phyloP scores from a whole-genome alignment of 2,329 filamentous ascomycete species.

The Aphanoascus verrucosus region DNA sequence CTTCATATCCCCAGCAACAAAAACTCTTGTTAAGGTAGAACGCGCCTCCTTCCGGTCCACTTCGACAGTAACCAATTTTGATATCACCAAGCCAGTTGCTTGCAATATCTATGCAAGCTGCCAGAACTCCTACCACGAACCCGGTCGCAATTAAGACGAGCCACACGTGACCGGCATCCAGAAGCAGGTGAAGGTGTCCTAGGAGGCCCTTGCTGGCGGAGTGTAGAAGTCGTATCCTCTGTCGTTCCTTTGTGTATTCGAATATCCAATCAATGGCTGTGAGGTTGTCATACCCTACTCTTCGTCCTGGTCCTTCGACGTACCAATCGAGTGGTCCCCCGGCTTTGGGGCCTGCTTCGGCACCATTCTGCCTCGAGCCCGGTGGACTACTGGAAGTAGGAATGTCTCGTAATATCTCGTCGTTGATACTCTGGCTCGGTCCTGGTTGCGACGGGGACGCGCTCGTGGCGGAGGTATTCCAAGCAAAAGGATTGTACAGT shows the following conservation, averaged over 20 bases:
- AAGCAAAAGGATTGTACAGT: slow-evolving; percentile 31
- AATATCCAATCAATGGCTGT: slow-evolving; percentile 99
- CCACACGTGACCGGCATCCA: slow-evolving; percentile 88
- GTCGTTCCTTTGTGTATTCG: slow-evolving; percentile 92
- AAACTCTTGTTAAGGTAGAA: slow-evolving; percentile 90
- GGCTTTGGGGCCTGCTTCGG: slow-evolving; percentile 29
- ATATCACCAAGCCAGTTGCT: slow-evolving; percentile 90
- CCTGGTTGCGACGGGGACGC: slow-evolving; percentile 6
- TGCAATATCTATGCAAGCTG: slow-evolving; percentile 78
- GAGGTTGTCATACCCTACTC: slow-evolving; percentile 90
- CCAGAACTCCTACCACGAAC: slow-evolving; percentile 69
- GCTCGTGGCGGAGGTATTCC: slow-evolving; percentile 15
- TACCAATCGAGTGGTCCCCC: slow-evolving; percentile 61
- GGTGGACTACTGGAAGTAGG: slow-evolving; percentile 17
- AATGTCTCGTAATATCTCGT: slow-evolving; percentile 17
- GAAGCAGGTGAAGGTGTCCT: slow-evolving; percentile 59
- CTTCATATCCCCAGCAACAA: slow-evolving; percentile 85
- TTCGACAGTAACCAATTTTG: slow-evolving; percentile 79
- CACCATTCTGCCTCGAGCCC: slow-evolving; percentile 21
- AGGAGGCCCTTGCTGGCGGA: slow-evolving; percentile 58
- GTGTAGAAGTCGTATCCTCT: slow-evolving; percentile 67
- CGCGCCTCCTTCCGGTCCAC: slow-evolving; percentile 62
- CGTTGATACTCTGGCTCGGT: slow-evolving; percentile 12
- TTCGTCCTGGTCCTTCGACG: slow-evolving; percentile 72
- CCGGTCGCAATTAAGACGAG: slow-evolving; percentile 77